Evolutionary conservation across 208 protist genomes (phyloP), one percentile per base, ranked within the genome.

Genomic region (Leptomonas pyrrhocoris): DNA sequence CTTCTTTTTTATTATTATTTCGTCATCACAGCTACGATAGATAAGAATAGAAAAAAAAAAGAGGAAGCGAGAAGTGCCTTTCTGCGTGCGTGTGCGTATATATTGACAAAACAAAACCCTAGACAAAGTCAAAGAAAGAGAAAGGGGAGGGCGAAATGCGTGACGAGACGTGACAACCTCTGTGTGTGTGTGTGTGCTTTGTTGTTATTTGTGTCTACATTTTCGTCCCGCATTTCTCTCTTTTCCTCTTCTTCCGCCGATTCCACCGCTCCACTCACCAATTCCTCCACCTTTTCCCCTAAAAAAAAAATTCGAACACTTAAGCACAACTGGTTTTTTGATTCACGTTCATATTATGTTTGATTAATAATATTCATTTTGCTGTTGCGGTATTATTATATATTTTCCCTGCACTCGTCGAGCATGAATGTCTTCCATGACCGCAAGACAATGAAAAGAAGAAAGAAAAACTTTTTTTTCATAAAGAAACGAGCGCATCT

Each of bases 401-500:
- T 59, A 15, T 56, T 56, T 46, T 59, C 54, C 43, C 23, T 0
- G 21, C 43, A 49, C 43, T 25, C 27, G 27, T 51, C 58, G 38
- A 48, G 56, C 40, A 61, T 16, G 54, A 43, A 6, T 58, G 12
- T 43, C 31, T 2, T 38, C 30, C 5, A 30, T 53, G 21, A 18
- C 27, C 21, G 28, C 48, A 58, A 43, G n/a, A 30, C 48, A 58
- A 28, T n/a, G 1, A 43, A 25, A 58, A 28, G 58, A 43, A 56
- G 23, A 16, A 27, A 48, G 1, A 48, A 21, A 19, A 6, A 13
- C 13, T 15, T 42, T 42, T 42, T 25, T 11, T 25, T 43, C 28
- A 63, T 48, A 57, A 50, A 46, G 31, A 49, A 57, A n/a, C 51
- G 53, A 43, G 38, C 27, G 42, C 27, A 54, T 51, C 21, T 72